phyloP scores from a whole-genome alignment of 192 early-diverging fungal genomes.

The Coemansia sp. region DNA sequence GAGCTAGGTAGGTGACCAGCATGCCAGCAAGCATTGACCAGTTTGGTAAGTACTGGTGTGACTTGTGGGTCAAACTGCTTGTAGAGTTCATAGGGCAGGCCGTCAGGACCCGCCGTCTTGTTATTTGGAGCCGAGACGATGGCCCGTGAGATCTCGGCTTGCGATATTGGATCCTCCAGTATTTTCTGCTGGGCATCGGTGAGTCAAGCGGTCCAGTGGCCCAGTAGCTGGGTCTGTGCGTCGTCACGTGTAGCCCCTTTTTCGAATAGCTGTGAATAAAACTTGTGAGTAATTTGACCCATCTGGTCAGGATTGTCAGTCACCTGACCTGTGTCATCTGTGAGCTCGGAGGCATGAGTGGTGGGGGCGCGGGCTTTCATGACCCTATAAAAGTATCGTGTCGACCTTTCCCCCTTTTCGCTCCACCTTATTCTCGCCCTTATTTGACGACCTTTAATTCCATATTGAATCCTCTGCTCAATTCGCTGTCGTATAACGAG shows the following conservation, averaged over 20 bases:
- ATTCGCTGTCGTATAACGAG: neutral
- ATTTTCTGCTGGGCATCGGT: neutral
- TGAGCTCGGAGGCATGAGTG: neutral
- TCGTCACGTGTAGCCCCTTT: too few species aligned
- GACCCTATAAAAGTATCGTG: neutral
- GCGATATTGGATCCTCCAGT: neutral
- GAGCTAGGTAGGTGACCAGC: neutral
- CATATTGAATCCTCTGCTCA: neutral
- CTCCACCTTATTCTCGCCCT: neutral
- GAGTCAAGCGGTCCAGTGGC: neutral
- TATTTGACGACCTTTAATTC: neutral
- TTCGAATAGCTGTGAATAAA: too few species aligned
- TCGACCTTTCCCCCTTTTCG: neutral
- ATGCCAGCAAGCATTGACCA: conserved; percentile 6
- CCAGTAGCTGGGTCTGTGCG: neutral
- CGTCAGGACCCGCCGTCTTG: conserved; percentile 8
- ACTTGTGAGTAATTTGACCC: too few species aligned
- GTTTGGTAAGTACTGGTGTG: neutral
- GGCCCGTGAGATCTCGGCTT: neutral
- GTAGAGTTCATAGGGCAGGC: conserved; percentile 10
- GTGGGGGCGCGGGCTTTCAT: neutral
- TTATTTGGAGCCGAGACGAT: neutral
- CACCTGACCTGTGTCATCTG: neutral
- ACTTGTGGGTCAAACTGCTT: neutral
- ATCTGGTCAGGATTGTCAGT: neutral